These are phyloP conservation scores for Russula virescens DNA, from an alignment of 768 basidiomycete species.

Conservation along the genomic window DNA sequence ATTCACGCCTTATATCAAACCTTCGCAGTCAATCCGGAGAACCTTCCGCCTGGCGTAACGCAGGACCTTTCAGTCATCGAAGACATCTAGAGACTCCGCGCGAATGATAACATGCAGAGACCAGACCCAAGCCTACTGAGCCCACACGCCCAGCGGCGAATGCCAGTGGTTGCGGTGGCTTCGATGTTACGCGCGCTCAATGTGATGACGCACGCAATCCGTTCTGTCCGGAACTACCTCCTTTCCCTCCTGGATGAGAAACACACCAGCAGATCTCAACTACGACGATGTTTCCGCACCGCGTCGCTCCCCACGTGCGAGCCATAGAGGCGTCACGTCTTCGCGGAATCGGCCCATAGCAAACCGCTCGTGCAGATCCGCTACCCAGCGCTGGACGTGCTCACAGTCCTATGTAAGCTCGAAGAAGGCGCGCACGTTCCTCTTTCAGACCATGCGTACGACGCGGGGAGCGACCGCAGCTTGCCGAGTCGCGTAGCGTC, in stretches of 20 bases:
- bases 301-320: constrained; percentile 35
- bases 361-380: constrained; percentile 70
- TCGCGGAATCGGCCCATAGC: constrained; percentile 34
- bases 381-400: constrained; percentile 75
- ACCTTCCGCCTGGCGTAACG: constrained; percentile 68
- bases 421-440: constrained; percentile 77
- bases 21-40: constrained; percentile 69
- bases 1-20: constrained; percentile 56
- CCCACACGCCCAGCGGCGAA: constrained; percentile 3
- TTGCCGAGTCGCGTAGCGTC: constrained; percentile 41
- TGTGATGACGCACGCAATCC: constrained; percentile 72
- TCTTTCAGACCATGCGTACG: constrained; percentile 76
- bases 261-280: constrained; percentile 28
- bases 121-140: constrained; percentile 13
- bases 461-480: constrained; percentile 63
- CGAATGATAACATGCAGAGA: neutral
- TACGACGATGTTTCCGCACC: constrained; percentile 45
- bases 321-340: constrained; percentile 34
- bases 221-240: constrained; percentile 79
- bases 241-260: constrained; percentile 72
- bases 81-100: constrained; percentile 53
- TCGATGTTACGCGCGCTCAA: constrained; percentile 72
- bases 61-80: constrained; percentile 64
- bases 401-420: constrained; percentile 69
- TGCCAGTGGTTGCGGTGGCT: constrained; percentile 11